A percentile compares a stretch with the other conserved stretches of the same genome.
These are phyloP conservation scores for Magnusiomyces suaveolens DNA, from an alignment of 1,139 yeast genomes.

Conservation along the genomic window DNA sequence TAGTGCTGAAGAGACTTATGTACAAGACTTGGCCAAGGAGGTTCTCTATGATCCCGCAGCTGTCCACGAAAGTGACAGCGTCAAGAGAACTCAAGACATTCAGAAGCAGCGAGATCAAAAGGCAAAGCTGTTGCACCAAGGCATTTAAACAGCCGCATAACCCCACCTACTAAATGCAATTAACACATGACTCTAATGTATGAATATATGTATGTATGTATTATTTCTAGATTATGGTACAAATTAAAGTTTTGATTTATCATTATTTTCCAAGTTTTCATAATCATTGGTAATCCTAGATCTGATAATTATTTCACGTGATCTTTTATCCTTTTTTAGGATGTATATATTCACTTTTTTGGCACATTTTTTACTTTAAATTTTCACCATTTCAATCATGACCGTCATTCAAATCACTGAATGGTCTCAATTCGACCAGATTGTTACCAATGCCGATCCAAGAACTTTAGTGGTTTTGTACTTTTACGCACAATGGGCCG, in stretches of 20 bases:
- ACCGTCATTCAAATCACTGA: conserved; percentile 64
- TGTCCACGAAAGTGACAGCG: not conserved
- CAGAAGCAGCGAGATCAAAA: conserved; percentile 1
- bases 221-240: not conserved
- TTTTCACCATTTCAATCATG: conserved; percentile 36
- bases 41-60: not conserved
- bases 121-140: not conserved
- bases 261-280: no score
- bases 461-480: conserved; percentile 65
- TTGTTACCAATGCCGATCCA: conserved; percentile 54
- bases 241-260: not conserved
- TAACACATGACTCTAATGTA: no score
- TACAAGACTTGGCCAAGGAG: not conserved
- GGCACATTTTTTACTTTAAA: conserved; percentile 33
- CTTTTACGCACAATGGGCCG: conserved; percentile 91
- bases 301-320: no score
- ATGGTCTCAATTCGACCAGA: conserved; percentile 76
- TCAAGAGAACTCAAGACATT: not conserved
- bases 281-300: no score
- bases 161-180: no score
- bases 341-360: conserved; percentile 37
- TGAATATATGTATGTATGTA: not conserved
- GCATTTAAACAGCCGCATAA: not conserved
- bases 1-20: not conserved
- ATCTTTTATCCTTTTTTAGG: no score